A percentile compares a stretch with the other conserved stretches of the same genome.
Conservation (phyloP, 2,329 filamentous ascomycete genomes). For the Aspergillus carbonarius region DNA sequence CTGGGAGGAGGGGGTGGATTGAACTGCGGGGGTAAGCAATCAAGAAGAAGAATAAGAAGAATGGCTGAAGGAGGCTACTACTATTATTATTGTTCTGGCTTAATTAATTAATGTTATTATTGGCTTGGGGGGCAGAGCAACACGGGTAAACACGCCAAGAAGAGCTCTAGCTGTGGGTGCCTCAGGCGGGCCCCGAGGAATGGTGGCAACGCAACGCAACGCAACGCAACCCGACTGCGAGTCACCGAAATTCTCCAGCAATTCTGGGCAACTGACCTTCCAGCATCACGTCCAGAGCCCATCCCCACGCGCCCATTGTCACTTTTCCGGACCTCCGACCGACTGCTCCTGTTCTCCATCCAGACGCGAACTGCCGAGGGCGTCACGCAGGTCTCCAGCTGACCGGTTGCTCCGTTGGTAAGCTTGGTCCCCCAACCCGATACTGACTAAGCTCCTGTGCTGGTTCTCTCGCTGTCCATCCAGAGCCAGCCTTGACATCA, state of each 20-base stretch:
- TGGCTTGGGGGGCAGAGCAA: background rate
- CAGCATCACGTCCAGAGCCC: background rate
- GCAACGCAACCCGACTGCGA: background rate
- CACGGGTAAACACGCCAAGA: constrained; percentile 6
- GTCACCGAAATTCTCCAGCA: constrained; percentile 2
- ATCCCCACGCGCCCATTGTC: background rate
- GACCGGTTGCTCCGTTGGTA: constrained; percentile 19
- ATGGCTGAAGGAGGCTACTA: background rate
- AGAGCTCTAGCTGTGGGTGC: constrained; percentile 5
- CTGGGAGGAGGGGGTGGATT: background rate
- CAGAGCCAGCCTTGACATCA: constrained; percentile 38
- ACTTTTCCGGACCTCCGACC: background rate
- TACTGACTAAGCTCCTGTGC: constrained; percentile 37
- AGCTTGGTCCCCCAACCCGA: constrained; percentile 21
- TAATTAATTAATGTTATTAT: too few species aligned
- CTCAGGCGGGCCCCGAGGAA: constrained; percentile 10
- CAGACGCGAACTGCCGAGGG: background rate
- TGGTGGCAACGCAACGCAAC: constrained; percentile 9
- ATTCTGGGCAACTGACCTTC: background rate
- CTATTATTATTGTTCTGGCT: too few species aligned
- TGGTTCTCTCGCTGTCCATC: constrained; percentile 33
- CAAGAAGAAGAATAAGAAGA: background rate
- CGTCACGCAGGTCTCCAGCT: constrained; percentile 16
- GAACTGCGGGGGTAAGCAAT: background rate
- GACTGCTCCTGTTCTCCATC: background rate